Evolutionary conservation across 345 rosid genomes (phyloP).

Genomic region (Eucalyptus cloeziana): DNA sequence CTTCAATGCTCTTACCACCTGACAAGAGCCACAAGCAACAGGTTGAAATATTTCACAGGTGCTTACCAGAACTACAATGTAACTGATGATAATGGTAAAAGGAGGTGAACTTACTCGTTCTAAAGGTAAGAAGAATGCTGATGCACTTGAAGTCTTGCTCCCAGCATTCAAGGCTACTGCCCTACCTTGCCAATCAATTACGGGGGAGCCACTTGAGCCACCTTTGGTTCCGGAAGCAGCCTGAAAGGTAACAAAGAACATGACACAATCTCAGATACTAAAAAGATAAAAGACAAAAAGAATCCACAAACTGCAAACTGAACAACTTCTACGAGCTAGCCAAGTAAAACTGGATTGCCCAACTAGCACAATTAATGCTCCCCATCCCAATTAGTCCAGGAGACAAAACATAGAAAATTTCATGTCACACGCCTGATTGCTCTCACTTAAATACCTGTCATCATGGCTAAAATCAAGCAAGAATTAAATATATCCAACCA

Average conservation of each 20-base stretch:
- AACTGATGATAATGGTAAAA: background rate
- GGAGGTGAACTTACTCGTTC: constrained; percentile 46
- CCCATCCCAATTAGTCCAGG: background rate
- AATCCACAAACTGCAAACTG: background rate
- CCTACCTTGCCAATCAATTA: constrained; percentile 90
- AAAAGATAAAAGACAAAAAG: background rate
- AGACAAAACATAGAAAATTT: background rate
- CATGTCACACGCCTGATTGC: background rate
- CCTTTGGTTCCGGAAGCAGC: constrained; percentile 98
- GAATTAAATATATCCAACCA: background rate
- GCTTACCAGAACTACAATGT: background rate
- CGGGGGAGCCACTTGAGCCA: constrained; percentile 99
- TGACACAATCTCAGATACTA: background rate
- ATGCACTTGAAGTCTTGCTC: constrained; percentile 76
- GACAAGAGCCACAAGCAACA: background rate
- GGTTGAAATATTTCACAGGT: background rate
- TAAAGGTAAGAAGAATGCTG: constrained; percentile 84
- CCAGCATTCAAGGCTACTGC: constrained; percentile 99
- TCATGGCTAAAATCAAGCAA: background rate
- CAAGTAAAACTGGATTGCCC: background rate
- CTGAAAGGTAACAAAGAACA: constrained; percentile 16
- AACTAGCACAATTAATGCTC: background rate
- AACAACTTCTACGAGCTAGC: background rate
- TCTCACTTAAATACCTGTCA: background rate
- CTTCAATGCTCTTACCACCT: constrained; percentile 84